Evolutionary conservation across 805 yeast genomes (phyloP).

Genomic region (Grigorovia yakushimaensis): DNA sequence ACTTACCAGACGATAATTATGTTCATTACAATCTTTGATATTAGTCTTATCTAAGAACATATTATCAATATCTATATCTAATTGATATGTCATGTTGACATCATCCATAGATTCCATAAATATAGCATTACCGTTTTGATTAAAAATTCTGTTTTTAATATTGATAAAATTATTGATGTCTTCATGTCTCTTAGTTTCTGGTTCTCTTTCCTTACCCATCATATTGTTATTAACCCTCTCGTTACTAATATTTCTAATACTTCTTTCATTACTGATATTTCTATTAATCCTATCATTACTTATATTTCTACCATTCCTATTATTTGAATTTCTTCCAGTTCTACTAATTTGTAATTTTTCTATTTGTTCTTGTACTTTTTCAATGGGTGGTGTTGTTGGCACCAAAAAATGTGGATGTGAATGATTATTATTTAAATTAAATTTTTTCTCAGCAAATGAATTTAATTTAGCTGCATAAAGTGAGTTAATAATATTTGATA

Average conservation of each 20-base stretch:
- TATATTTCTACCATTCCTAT: background rate
- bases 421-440: slow-evolving; percentile 11
- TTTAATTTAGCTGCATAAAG: slow-evolving; percentile 88
- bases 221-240: too few relatives aligned
- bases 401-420: background rate
- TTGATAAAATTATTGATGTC: slow-evolving; percentile 30
- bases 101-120: slow-evolving; percentile 56
- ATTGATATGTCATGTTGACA: slow-evolving; percentile 31
- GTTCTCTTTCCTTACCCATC: background rate
- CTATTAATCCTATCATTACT: background rate
- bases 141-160: slow-evolving; percentile 71
- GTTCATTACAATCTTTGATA: slow-evolving; percentile 30
- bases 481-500: slow-evolving; percentile 78
- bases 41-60: slow-evolving; percentile 52
- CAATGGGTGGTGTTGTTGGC: background rate
- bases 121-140: slow-evolving; percentile 71
- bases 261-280: background rate
- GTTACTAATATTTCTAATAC: background rate
- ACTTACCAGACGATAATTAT: slow-evolving; percentile 74
- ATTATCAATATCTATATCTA: slow-evolving; percentile 74
- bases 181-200: background rate
- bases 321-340: background rate
- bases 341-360: background rate
- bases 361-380: background rate
- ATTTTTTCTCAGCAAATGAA: slow-evolving; percentile 59